Percentiles rank a stretch among this genome's conserved stretches.
Conservation (phyloP, 371 early-diverging fungal species). For the Blakeslea trispora region DNA sequence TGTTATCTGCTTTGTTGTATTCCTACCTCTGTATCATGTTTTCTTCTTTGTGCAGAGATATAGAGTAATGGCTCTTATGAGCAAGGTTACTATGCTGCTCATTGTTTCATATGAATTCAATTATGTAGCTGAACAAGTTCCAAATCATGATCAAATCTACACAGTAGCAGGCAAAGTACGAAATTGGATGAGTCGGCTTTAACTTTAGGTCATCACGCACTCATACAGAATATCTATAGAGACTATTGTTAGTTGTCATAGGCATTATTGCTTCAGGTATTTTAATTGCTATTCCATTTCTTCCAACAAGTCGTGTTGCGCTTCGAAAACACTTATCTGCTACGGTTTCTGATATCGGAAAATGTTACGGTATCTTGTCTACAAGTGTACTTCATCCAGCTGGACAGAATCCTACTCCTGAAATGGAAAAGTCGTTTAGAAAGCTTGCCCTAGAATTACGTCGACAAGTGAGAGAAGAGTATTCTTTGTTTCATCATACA, state of each 20-base stretch:
- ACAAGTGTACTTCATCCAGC: slow-evolving; percentile 12
- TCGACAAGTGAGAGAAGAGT: slow-evolving; percentile 43
- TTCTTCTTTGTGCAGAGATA: slow-evolving; percentile 31
- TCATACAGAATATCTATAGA: slow-evolving; percentile 18
- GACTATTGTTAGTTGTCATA: slow-evolving; percentile 38
- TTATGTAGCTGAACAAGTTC: slow-evolving; percentile 12
- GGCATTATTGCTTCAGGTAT: slow-evolving; percentile 41
- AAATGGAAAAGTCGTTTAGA: slow-evolving; percentile 27
- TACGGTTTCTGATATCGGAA: slow-evolving; percentile 46
- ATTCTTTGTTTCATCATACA: slow-evolving; percentile 28
- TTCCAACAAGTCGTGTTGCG: slow-evolving; percentile 39
- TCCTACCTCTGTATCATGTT: slow-evolving; percentile 31
- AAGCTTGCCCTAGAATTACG: slow-evolving; percentile 34
- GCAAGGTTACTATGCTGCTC: slow-evolving; percentile 33
- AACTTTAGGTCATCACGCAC: no score
- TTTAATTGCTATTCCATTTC: slow-evolving; percentile 36
- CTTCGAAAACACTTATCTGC: slow-evolving; percentile 36
- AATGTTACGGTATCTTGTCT: slow-evolving; percentile 33
- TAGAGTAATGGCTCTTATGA: slow-evolving; percentile 33
- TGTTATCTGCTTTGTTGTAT: slow-evolving; percentile 31
- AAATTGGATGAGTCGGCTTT: background rate
- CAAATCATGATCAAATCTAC: slow-evolving; percentile 28
- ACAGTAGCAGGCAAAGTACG: slow-evolving; percentile 52
- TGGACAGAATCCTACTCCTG: slow-evolving; percentile 13
- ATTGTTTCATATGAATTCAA: slow-evolving; percentile 37